Base-by-base conservation (phyloP, 768 basidiomycete species). In the Heimioporus sp. region DNA sequence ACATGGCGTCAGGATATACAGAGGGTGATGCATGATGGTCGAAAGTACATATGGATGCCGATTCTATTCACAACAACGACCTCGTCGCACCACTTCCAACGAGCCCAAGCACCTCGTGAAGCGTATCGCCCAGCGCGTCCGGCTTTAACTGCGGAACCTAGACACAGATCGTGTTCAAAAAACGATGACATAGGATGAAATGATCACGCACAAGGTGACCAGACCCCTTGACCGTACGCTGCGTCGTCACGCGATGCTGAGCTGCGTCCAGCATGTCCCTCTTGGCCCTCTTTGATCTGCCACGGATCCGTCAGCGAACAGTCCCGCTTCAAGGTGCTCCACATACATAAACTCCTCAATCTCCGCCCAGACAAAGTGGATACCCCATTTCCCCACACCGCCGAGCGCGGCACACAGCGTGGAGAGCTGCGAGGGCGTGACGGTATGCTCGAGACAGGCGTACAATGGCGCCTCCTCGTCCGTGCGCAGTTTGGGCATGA, bases 351-450 rank as follows among this genome's bases (percentile, higher is more conserved):
- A 68, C 28, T 68, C 68, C 20, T 66, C 64, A 1, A 46, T 50
- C 30, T 68, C 68, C 0, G 64, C 67, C 68, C 68, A 68, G 1
- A 70, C 37, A 21, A 70, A 8, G 41, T 68, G 67, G 0, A 66
- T 51, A 1, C 66, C 64, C 10, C 48, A 55, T 35, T 24, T 51
- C 6, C 48, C 57, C 32, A 5, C 30, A 19, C 36, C 30, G 17
- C 49, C 51, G 36, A 67, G 55, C 13, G 46, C 30, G 10, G 17
- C 19, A 20, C 67, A 66, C 37, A 58, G 30, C 5, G 24, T n/a
- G 13, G 59, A 57, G 20, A 68, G 56, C 43, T 66, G 60, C 1
- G 44, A 37, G 8, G 66, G 60, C 6, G 62, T 55, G 20, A 68
- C 36, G 17, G 66, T 70, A 39, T 68, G 68, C 13, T 56, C 55